A percentile compares a stretch with the other conserved stretches of the same genome.
These are phyloP conservation scores for Metarhizium album DNA, from an alignment of 2,329 filamentous ascomycete species.

Conservation along the genomic window DNA sequence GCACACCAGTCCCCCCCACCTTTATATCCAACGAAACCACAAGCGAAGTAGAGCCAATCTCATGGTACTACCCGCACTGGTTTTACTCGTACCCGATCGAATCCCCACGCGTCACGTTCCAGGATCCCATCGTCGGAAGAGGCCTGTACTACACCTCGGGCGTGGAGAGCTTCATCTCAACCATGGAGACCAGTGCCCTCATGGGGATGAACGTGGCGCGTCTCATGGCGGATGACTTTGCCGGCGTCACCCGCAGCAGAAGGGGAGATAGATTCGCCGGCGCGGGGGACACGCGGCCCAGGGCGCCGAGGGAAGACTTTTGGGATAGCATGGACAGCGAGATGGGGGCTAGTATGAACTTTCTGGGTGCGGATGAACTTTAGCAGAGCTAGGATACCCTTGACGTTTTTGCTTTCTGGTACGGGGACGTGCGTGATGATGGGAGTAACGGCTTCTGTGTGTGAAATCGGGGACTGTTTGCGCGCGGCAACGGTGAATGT, in stretches of 20 bases:
- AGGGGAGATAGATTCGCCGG: not conserved
- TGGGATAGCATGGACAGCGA: conserved; percentile 11
- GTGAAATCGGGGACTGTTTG: too few relatives aligned
- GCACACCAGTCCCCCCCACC: conserved; percentile 32
- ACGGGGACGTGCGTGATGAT: not conserved
- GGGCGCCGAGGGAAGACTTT: conserved; percentile 5
- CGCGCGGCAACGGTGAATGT: too few relatives aligned
- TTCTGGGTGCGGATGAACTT: conserved; percentile 8
- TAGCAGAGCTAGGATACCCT: conserved; percentile 6
- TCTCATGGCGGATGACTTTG: conserved; percentile 53
- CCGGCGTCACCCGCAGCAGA: conserved; percentile 12
- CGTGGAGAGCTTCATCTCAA: conserved; percentile 91
- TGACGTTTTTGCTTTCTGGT: not conserved
- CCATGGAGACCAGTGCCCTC: conserved; percentile 91
- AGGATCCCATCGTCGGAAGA: conserved; percentile 59
- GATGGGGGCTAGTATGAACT: conserved; percentile 7
- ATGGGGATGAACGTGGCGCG: conserved; percentile 81
- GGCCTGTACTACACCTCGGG: conserved; percentile 61
- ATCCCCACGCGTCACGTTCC: conserved; percentile 77
- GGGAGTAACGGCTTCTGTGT: not conserved
- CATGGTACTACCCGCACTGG: conserved; percentile 66
- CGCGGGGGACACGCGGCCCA: not conserved
- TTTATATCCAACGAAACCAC: conserved; percentile 24
- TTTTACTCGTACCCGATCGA: conserved; percentile 84
- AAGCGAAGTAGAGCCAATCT: conserved; percentile 39